phyloP scores from a whole-genome alignment of 768 basidiomycete species.

The Boletus subparvulus region DNA sequence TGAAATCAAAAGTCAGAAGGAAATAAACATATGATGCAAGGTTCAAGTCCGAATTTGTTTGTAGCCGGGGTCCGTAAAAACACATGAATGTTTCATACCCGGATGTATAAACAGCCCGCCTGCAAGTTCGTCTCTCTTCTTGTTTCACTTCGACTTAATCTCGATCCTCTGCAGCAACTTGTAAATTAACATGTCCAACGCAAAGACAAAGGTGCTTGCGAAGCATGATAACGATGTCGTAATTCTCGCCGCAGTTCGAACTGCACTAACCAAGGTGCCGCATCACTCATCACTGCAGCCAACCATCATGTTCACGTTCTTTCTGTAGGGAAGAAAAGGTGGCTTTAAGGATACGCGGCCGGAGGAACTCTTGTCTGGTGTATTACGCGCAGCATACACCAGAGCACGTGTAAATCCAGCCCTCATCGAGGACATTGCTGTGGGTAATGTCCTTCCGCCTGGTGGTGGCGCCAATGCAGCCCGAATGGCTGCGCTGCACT shows the following conservation, averaged over 20 bases:
- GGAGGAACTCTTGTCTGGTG: conserved; percentile 75
- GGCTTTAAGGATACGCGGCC: conserved; percentile 90
- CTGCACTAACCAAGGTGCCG: conserved; percentile 85
- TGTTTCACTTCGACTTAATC: neutral
- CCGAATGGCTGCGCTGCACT: conserved; percentile 83
- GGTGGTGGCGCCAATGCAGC: conserved; percentile 80
- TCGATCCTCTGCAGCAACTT: neutral
- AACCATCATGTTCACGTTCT: conserved; percentile 1
- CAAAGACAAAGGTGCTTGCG: conserved; percentile 61
- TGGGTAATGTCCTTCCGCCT: conserved; percentile 87
- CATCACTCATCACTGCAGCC: neutral
- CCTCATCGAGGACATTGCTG: conserved; percentile 80
- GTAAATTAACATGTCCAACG: conserved; percentile 26
- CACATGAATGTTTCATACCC: conserved; percentile 23
- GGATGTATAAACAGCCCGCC: conserved; percentile 17
- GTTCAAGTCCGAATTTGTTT: neutral
- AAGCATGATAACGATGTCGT: conserved; percentile 88
- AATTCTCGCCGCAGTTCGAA: conserved; percentile 83
- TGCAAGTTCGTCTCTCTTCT: neutral
- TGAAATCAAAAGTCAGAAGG: neutral
- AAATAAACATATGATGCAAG: neutral
- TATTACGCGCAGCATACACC: conserved; percentile 72
- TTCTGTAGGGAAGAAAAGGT: conserved; percentile 69
- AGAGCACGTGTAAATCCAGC: conserved; percentile 71
- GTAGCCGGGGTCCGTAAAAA: conserved; percentile 11